Percentiles rank a stretch among this genome's conserved stretches.
Conservation (phyloP, 495 filamentous ascomycete species). For the Melanomma pulvis-pyrius region DNA sequence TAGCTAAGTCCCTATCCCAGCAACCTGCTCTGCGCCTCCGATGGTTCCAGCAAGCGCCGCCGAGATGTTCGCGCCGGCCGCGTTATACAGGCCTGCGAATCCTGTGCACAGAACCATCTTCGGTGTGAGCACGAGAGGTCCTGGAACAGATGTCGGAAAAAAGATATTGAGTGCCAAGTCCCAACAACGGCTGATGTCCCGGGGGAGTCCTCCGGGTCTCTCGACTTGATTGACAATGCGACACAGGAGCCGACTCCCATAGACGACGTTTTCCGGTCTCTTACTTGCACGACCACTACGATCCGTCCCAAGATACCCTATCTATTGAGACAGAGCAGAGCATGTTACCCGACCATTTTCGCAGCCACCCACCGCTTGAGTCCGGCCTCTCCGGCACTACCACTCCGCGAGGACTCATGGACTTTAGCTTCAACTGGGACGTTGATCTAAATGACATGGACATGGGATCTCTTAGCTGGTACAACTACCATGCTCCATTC, state of each 20-base stretch:
- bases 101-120: conserved; percentile 42
- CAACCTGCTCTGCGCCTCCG: conserved; percentile 39
- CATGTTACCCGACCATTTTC: conserved; percentile 8
- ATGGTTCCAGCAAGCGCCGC: conserved; percentile 15
- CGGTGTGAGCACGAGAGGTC: conserved; percentile 45
- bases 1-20: conserved; percentile 11
- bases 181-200: neutral
- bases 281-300: neutral
- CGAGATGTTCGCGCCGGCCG: conserved; percentile 19
- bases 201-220: neutral
- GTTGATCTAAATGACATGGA: conserved; percentile 65
- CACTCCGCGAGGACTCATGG: conserved; percentile 44
- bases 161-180: conserved; percentile 37
- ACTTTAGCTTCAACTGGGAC: conserved; percentile 57
- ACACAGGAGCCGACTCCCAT: neutral
- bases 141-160: conserved; percentile 42
- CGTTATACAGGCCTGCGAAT: conserved; percentile 43
- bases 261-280: neutral
- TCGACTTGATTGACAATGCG: neutral
- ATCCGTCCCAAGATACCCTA: neutral
- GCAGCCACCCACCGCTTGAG: conserved; percentile 3
- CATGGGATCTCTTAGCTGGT: conserved; percentile 60
- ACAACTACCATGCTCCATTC: conserved; percentile 54
- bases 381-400: conserved; percentile 17
- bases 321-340: neutral